phyloP scores from a whole-genome alignment of 164 flowering plant species.

The Aristolochia californica region DNA sequence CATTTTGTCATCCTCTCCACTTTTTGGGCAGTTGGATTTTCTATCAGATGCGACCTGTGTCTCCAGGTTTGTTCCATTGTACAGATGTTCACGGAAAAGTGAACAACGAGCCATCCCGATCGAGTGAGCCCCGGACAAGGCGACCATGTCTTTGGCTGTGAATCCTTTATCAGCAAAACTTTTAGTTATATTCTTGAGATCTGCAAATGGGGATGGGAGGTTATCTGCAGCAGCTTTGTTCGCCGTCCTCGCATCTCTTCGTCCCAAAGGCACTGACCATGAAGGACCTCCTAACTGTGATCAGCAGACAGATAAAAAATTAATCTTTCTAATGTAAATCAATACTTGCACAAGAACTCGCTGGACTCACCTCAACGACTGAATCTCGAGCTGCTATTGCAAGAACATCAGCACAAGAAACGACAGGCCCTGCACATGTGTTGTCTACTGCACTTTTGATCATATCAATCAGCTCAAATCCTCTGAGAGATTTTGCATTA shows the following conservation, averaged over 20 bases:
- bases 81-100: constrained; percentile 15
- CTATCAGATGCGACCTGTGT: constrained; percentile 13
- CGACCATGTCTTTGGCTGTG: constrained; percentile 26
- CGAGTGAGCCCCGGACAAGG: constrained; percentile 21
- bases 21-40: constrained; percentile 19
- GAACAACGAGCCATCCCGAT: constrained; percentile 21
- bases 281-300: constrained; percentile 7
- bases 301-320: not conserved
- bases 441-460: constrained; percentile 28
- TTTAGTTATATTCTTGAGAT: constrained; percentile 13
- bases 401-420: constrained; percentile 48
- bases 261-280: constrained; percentile 21
- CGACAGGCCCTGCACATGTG: constrained; percentile 25
- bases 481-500: constrained; percentile 28
- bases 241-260: constrained; percentile 23
- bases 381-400: constrained; percentile 37
- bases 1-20: constrained; percentile 20
- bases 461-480: constrained; percentile 34
- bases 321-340: not conserved
- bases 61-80: constrained; percentile 23
- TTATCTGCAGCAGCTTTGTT: constrained; percentile 16
- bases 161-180: constrained; percentile 19
- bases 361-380: constrained; percentile 19
- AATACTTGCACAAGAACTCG: not conserved
- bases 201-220: constrained; percentile 21